phyloP scores from a whole-genome alignment of 2,329 filamentous ascomycete genomes.

The Arthrobotrys sphaeroides region DNA sequence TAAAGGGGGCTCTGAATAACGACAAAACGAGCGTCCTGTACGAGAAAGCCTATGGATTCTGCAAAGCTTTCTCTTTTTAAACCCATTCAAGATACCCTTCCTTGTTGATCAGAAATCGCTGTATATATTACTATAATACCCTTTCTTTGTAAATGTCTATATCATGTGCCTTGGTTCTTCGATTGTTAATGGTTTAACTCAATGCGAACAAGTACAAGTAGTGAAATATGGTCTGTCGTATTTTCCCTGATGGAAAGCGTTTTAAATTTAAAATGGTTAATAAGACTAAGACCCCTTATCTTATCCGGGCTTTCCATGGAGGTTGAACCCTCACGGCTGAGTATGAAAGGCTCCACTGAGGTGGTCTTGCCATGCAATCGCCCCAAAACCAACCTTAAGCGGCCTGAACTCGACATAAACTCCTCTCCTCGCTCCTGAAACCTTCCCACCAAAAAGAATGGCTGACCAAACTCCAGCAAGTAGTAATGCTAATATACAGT shows the following conservation, averaged over 20 bases:
- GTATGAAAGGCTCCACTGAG: no score
- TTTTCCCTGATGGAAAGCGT: no score
- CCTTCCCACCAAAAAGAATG: conserved; percentile 4
- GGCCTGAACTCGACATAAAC: not conserved
- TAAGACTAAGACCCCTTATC: no score
- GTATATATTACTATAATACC: not conserved
- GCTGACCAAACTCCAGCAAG: conserved; percentile 22
- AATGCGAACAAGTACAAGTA: no score
- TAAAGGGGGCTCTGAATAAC: not conserved
- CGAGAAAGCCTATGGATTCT: not conserved
- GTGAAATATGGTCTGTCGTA: no score
- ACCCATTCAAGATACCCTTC: not conserved
- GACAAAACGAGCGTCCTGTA: not conserved
- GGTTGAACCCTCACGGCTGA: no score
- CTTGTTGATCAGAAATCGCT: not conserved
- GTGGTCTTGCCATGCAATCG: no score
- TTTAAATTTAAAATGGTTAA: no score
- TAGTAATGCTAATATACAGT: conserved; percentile 15
- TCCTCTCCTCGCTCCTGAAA: not conserved
- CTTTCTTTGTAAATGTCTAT: no score
- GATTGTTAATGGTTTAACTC: no score
- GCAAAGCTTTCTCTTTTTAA: not conserved
- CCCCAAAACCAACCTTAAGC: not conserved
- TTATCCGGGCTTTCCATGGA: no score
- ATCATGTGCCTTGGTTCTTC: no score